Evolutionary conservation across 164 flowering plant genomes (phyloP).

Genomic region (Vitis cinerea): DNA sequence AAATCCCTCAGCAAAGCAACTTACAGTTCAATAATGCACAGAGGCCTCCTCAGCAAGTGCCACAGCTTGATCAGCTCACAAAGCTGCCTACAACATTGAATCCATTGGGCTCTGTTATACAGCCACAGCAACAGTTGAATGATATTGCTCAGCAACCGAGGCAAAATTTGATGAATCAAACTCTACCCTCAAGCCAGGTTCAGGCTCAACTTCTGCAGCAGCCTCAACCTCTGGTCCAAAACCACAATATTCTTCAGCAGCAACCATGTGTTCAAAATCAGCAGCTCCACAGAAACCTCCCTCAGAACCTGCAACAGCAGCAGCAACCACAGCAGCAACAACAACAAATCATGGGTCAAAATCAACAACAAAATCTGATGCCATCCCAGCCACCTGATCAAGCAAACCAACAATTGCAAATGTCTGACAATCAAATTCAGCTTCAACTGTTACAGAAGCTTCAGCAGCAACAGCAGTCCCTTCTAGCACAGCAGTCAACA

Average conservation of each 20-base stretch:
- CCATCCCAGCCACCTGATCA: constrained; percentile 45
- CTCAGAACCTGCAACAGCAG: constrained; percentile 42
- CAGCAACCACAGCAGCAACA: constrained; percentile 30
- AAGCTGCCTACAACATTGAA: constrained; percentile 46
- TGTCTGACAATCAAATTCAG: constrained; percentile 68
- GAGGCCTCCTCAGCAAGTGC: constrained; percentile 54
- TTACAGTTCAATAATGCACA: constrained; percentile 55
- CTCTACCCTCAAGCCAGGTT: constrained; percentile 42
- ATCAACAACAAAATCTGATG: constrained; percentile 43
- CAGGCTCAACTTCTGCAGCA: constrained; percentile 58
- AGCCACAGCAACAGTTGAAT: constrained; percentile 59
- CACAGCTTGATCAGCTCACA: constrained; percentile 65
- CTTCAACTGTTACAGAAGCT: constrained; percentile 74
- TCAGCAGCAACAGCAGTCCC: constrained; percentile 77
- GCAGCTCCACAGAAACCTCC: constrained; percentile 52
- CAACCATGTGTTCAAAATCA: constrained; percentile 51
- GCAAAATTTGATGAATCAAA: constrained; percentile 54
- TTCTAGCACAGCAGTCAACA: constrained; percentile 57
- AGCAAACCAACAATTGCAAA: constrained; percentile 53
- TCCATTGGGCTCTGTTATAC: constrained; percentile 44
- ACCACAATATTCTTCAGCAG: constrained; percentile 44
- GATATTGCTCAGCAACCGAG: constrained; percentile 57
- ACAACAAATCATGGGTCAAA: constrained; percentile 34
- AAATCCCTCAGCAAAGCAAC: constrained; percentile 57
- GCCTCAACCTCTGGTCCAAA: constrained; percentile 44